Evolutionary conservation across 805 yeast genomes (phyloP).

Genomic region (Myxozyma lipomycoides): DNA sequence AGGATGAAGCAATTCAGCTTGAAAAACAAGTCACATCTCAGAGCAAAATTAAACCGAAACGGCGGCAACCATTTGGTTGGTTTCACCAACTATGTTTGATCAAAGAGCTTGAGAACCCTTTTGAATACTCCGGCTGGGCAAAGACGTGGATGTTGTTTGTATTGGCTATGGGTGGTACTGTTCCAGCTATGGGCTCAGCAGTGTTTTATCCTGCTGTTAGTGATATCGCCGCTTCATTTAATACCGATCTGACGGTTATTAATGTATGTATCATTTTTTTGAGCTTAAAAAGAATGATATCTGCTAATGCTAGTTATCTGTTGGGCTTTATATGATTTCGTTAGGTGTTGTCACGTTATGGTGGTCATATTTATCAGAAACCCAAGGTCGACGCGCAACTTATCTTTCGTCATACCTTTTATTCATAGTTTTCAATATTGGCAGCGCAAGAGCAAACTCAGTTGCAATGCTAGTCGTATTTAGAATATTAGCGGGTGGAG

Average conservation of each 20-base stretch:
- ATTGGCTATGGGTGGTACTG: constrained; percentile 67
- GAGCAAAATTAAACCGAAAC: background rate
- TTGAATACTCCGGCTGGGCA: constrained; percentile 50
- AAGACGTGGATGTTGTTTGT: constrained; percentile 58
- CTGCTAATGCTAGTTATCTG: constrained; percentile 43
- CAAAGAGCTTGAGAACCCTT: constrained; percentile 72
- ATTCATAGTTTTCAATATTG: constrained; percentile 57
- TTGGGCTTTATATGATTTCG: constrained; percentile 70
- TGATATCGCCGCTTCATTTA: constrained; percentile 50
- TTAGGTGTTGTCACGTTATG: constrained; percentile 79
- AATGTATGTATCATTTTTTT: constrained; percentile 43
- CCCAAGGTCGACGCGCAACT: constrained; percentile 68
- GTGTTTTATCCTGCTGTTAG: constrained; percentile 75
- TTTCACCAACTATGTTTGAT: constrained; percentile 41
- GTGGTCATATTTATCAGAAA: constrained; percentile 82
- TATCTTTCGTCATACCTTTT: constrained; percentile 64
- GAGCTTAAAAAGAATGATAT: background rate
- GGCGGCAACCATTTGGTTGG: constrained; percentile 14
- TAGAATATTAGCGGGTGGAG: constrained; percentile 71
- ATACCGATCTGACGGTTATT: constrained; percentile 57
- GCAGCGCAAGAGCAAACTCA: constrained; percentile 61
- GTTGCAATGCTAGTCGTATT: constrained; percentile 63
- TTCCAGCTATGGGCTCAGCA: constrained; percentile 89
- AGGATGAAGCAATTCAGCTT: background rate
- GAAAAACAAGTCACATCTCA: background rate